Conservation (phyloP, 2,329 filamentous ascomycete genomes). For the Gaeumannomyces tritici region DNA sequence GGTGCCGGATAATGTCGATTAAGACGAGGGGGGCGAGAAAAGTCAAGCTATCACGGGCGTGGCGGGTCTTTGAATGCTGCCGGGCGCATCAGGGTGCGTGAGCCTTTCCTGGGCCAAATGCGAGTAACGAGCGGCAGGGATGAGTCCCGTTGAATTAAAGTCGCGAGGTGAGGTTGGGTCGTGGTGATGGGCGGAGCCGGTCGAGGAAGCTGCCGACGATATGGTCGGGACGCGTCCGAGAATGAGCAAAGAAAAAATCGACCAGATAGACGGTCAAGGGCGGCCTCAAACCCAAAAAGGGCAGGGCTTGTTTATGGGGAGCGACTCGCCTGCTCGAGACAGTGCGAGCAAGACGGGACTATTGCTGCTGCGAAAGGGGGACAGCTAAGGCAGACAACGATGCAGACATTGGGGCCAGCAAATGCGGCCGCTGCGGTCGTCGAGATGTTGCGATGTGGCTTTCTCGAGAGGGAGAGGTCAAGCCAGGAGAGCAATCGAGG, state of each 20-base stretch:
- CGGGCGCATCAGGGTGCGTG: neutral
- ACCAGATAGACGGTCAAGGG: neutral
- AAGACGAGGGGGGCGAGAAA: neutral
- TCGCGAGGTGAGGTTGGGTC: neutral
- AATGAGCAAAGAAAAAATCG: constrained; percentile 1
- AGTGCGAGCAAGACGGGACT: neutral
- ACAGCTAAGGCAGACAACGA: neutral
- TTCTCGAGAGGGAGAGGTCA: neutral
- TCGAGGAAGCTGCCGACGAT: neutral
- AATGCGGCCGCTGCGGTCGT: neutral
- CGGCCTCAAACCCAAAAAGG: neutral
- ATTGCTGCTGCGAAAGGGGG: neutral
- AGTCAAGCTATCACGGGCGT: neutral
- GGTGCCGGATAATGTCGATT: neutral
- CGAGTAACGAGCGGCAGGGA: constrained; percentile 4
- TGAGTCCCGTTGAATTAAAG: neutral
- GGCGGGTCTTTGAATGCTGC: neutral
- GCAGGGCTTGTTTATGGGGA: neutral
- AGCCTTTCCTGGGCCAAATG: neutral
- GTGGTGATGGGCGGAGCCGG: neutral
- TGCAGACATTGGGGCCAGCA: neutral
- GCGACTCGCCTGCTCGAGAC: neutral
- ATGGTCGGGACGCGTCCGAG: neutral
- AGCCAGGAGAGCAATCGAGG: neutral
- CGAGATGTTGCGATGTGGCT: neutral